Base-by-base conservation (phyloP, 2,329 filamentous ascomycete species). In the Cladosporium sp. region DNA sequence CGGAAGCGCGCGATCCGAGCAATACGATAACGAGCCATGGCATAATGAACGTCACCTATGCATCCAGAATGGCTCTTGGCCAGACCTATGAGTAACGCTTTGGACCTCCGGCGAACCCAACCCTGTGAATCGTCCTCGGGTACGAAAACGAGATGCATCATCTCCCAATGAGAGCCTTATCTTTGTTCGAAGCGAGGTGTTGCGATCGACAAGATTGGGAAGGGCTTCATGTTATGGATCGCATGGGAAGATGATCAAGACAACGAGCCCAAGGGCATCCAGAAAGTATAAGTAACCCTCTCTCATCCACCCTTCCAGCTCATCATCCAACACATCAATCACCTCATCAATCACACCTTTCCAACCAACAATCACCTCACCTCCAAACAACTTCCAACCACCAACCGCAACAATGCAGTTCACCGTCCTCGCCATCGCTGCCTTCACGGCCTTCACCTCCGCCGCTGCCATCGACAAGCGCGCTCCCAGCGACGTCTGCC, bases 401-500 rank as follows among this genome's bases (percentile, higher is more conserved):
- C 4, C 43, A 45, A n/a, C 32, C 32, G 13, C 22, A 37, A 55
- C 43, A 35, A 59, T 59, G 57, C 55, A 58, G 19, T 59, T 59
- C 55, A 51, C 52, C 49, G 34, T 49, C 43, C 54, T 58, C 49
- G 37, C 49, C 52, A 35, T 59, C 43, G 49, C 54, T 22, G 52
- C 54, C 35, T 43, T 56, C 34, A 53, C 55, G 8, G 54, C 55
- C 16, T 52, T 56, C 35, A 46, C 49, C 18, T 53, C 54, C 42
- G 50, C 54, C 16, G 44, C 33, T 13, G 46, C 40, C 10, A 37
- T 58, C 43, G 14, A 52, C 19, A 19, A 46, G 22, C 48, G 52
- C 19, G 43, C 38, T 22, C 48, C 49, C 3, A 46, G 33, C 33
- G 32, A 43, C 14, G 43, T 57, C 44, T 59, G 58, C 50, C 56